Percentiles rank a stretch among this genome's conserved stretches.
phyloP scores from a whole-genome alignment of 1,139 yeast genomes.

The Geotrichum phurueaensis region DNA sequence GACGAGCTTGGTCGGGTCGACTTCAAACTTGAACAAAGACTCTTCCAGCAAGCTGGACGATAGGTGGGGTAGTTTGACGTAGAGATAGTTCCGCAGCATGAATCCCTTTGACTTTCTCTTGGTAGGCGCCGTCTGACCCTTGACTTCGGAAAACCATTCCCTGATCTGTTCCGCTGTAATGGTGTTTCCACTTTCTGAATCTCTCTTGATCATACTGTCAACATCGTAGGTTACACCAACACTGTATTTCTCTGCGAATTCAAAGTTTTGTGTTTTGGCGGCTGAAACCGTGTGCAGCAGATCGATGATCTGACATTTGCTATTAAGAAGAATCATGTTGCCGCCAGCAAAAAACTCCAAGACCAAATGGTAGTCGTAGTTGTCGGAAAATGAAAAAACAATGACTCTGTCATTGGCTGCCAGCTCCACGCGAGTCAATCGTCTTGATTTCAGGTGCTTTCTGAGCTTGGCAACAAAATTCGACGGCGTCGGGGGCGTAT shows the following conservation, averaged over 20 bases:
- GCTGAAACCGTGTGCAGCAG: constrained; percentile 31
- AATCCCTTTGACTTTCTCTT: constrained; percentile 32
- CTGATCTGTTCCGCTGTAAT: constrained; percentile 40
- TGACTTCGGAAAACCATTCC: constrained; percentile 47
- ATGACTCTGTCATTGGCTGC: constrained; percentile 73
- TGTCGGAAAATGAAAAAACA: constrained; percentile 73
- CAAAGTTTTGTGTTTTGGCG: constrained; percentile 8
- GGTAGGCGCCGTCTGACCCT: constrained; percentile 16
- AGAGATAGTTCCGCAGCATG: constrained; percentile 65
- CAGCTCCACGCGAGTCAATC: constrained; percentile 68
- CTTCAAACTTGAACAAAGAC: constrained; percentile 42
- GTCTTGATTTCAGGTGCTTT: constrained; percentile 75
- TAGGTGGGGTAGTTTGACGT: constrained; percentile 63
- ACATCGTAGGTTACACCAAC: constrained; percentile 24
- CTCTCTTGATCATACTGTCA: constrained; percentile 7
- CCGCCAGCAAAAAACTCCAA: constrained; percentile 95
- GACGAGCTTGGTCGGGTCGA: constrained; percentile 41
- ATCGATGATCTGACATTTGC: constrained; percentile 56
- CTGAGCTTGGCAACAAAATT: constrained; percentile 80
- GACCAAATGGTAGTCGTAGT: constrained; percentile 66
- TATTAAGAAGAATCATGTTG: constrained; percentile 63
- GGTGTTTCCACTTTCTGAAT: not conserved
- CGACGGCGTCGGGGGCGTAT: constrained; percentile 75
- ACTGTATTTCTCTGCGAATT: constrained; percentile 19
- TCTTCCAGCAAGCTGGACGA: constrained; percentile 74